Percentiles rank a stretch among this genome's conserved stretches.
phyloP scores from a whole-genome alignment of 139 green algal genomes.

The Tetratostichococcus sp. region DNA sequence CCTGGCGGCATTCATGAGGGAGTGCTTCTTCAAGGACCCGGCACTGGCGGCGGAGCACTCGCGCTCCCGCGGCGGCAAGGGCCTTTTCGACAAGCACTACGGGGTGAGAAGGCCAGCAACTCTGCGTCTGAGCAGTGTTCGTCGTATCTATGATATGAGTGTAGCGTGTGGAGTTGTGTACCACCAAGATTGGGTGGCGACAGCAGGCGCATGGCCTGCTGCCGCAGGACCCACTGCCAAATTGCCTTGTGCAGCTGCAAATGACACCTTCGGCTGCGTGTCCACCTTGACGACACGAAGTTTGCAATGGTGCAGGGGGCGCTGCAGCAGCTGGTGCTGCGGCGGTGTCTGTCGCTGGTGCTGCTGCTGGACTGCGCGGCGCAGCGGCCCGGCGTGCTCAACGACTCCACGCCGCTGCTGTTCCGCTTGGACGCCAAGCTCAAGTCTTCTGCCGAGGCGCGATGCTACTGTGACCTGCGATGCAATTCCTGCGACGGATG shows the following conservation, averaged over 20 bases:
- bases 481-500: too few species aligned
- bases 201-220: too few species aligned
- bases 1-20: constrained; percentile 39
- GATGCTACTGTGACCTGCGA: background rate
- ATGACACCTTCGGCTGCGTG: too few species aligned
- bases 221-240: too few species aligned
- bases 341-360: constrained; percentile 73
- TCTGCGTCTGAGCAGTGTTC: too few species aligned
- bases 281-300: too few species aligned
- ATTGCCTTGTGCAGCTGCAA: too few species aligned
- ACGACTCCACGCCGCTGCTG: constrained; percentile 40
- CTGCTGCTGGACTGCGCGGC: constrained; percentile 66
- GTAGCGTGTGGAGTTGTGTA: too few species aligned
- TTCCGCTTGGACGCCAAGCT: constrained; percentile 39
- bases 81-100: constrained; percentile 39
- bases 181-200: too few species aligned
- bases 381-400: constrained; percentile 7
- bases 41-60: constrained; percentile 37
- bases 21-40: constrained; percentile 49
- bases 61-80: constrained; percentile 12
- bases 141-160: too few species aligned
- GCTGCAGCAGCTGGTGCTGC: constrained; percentile 54
- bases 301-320: constrained; percentile 56
- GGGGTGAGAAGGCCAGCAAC: constrained; percentile 36
- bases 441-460: constrained; percentile 63